phyloP scores from a whole-genome alignment of 805 yeast genomes.

The Lachancea kluyveri region DNA sequence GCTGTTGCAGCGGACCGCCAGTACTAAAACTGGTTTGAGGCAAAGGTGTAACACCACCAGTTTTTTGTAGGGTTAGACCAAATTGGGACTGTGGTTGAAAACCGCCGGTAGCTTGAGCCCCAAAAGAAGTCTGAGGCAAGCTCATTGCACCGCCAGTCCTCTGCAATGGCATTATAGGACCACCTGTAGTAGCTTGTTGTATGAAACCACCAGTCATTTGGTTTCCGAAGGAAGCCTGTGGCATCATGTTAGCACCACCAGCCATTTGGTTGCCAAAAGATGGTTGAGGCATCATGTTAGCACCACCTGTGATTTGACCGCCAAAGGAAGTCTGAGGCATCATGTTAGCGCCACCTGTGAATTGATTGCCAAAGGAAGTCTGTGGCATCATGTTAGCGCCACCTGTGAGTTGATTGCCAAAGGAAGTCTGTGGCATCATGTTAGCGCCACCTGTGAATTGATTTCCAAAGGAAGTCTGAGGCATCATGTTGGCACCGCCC shows the following conservation, averaged over 20 bases:
- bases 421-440: slow-evolving; percentile 37
- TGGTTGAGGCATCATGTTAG: slow-evolving; percentile 34
- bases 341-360: slow-evolving; percentile 33
- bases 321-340: slow-evolving; percentile 42
- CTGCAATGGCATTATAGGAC: slow-evolving; percentile 37
- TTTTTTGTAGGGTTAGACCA: slow-evolving; percentile 33
- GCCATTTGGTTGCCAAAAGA: slow-evolving; percentile 29
- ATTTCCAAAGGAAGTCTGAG: slow-evolving; percentile 37
- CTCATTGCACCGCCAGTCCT: slow-evolving; percentile 36
- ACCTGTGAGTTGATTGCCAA: slow-evolving; percentile 27
- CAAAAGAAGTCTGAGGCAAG: slow-evolving; percentile 35
- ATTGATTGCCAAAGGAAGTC: slow-evolving; percentile 37
- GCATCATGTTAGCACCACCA: slow-evolving; percentile 33
- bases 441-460: slow-evolving; percentile 32
- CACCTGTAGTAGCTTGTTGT: slow-evolving; percentile 35
- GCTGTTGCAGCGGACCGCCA: slow-evolving; percentile 28
- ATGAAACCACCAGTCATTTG: slow-evolving; percentile 25
- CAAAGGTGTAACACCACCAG: slow-evolving; percentile 36
- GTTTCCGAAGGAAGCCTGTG: slow-evolving; percentile 38
- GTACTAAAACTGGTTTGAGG: slow-evolving; percentile 34
- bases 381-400: slow-evolving; percentile 27
- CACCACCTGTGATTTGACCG: slow-evolving; percentile 34
- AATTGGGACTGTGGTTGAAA: slow-evolving; percentile 41
- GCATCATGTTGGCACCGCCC: slow-evolving; percentile 35
- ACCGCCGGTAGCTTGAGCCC: slow-evolving; percentile 32